A percentile compares a stretch with the other conserved stretches of the same genome.
Conservation (phyloP, 108 stramenopile genomes). For the Nitzschia sp. region DNA sequence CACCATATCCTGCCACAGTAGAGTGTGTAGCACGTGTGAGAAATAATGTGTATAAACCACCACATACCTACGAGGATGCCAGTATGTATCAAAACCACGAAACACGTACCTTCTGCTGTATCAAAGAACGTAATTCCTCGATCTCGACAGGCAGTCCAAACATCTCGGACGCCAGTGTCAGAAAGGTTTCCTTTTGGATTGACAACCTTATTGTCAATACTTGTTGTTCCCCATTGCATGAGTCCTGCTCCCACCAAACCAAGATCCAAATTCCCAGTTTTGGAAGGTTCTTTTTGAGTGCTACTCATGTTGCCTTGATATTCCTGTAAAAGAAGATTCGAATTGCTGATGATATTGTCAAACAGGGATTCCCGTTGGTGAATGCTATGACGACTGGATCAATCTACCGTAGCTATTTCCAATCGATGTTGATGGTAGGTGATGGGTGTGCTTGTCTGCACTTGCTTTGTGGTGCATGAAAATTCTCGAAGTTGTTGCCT, state of each 20-base stretch:
- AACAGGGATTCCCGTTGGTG: no score
- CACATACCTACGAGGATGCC: no score
- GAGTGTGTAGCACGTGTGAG: neutral
- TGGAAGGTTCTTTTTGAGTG: neutral
- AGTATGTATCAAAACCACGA: neutral
- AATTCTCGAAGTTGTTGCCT: no score
- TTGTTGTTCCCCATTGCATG: conserved; percentile 68
- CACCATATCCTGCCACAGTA: conserved; percentile 51
- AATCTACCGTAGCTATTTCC: no score
- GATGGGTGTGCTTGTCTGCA: no score
- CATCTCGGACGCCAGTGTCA: conserved; percentile 11
- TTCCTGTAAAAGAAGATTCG: no score
- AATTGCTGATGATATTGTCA: no score
- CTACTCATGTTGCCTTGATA: no score
- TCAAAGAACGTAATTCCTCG: conserved; percentile 47
- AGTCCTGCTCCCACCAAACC: conserved; percentile 18
- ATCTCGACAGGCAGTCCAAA: conserved; percentile 26
- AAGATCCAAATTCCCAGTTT: conserved; percentile 2
- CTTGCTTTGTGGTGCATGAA: no score
- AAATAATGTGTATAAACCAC: neutral
- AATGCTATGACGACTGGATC: no score
- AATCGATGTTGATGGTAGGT: no score
- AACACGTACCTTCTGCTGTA: conserved; percentile 60
- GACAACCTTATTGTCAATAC: conserved; percentile 49
- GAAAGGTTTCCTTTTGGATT: conserved; percentile 44